Evolutionary conservation across 306 rosid genomes (phyloP).

Genomic region (Datisca glomerata): DNA sequence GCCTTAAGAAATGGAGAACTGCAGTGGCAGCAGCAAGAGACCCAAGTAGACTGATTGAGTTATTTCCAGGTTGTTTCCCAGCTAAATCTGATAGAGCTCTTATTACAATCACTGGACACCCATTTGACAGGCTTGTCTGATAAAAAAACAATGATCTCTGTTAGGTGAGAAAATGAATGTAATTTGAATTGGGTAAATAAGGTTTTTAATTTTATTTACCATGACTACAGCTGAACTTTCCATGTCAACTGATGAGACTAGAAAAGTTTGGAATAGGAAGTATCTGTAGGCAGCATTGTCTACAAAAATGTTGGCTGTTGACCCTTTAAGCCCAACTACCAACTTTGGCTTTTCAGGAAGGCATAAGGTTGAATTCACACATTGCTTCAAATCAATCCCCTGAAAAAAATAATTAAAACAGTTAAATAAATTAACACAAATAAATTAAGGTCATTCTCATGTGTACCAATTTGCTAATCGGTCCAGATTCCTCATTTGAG

Average conservation of each 20-base stretch:
- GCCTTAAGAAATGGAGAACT: slow-evolving; percentile 1
- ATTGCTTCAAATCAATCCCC: slow-evolving; percentile 22
- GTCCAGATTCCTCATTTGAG: too few species aligned
- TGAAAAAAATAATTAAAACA: slow-evolving; percentile 1
- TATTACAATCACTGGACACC: slow-evolving; percentile 27
- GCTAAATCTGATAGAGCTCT: slow-evolving; percentile 48
- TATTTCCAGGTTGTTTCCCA: too few species aligned
- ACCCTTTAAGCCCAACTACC: slow-evolving; percentile 26
- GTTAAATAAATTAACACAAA: not conserved
- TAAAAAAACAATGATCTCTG: not conserved
- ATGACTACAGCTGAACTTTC: slow-evolving; percentile 40
- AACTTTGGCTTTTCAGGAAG: slow-evolving; percentile 26
- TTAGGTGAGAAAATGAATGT: not conserved
- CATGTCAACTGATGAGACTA: slow-evolving; percentile 30
- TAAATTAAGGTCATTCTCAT: too few species aligned
- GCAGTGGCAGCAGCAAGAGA: slow-evolving; percentile 23
- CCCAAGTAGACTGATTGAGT: too few species aligned
- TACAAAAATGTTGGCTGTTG: slow-evolving; percentile 29
- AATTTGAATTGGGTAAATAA: not conserved
- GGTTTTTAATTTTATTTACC: slow-evolving; percentile 8
- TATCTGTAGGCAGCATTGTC: slow-evolving; percentile 41
- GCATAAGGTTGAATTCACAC: slow-evolving; percentile 30
- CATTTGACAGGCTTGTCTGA: slow-evolving; percentile 43
- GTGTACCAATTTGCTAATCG: too few species aligned
- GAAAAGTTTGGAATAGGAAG: slow-evolving; percentile 23